Percentiles rank a stretch among this genome's conserved stretches.
Conservation (phyloP, 495 filamentous ascomycete genomes). For the Bryoglossum gracile region DNA sequence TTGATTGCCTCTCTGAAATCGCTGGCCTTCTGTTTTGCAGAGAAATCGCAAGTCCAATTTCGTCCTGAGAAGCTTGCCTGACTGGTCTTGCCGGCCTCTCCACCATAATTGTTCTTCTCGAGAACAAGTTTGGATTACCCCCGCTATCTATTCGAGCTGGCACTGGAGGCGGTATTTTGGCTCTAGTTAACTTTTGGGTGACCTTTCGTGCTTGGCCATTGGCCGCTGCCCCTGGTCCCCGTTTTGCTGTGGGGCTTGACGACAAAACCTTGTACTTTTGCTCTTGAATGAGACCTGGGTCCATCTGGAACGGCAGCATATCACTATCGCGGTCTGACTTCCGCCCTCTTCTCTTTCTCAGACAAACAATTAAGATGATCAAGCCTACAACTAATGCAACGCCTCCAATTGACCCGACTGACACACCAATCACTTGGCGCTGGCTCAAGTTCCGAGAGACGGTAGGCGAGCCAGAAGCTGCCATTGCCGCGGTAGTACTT, state of each 20-base stretch:
- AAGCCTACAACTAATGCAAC: conserved; percentile 32
- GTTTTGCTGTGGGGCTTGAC: conserved; percentile 7
- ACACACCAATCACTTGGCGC: conserved; percentile 40
- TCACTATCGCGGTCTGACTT: conserved; percentile 30
- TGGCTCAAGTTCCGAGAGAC: conserved; percentile 17
- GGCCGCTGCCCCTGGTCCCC: no score
- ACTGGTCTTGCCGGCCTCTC: no score
- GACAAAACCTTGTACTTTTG: conserved; percentile 8
- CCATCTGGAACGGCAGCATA: conserved; percentile 31
- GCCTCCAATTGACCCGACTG: conserved; percentile 36
- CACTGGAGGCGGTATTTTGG: conserved; percentile 30
- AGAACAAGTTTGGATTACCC: conserved; percentile 25
- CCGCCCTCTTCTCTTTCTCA: conserved; percentile 29
- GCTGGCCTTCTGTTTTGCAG: conserved; percentile 17
- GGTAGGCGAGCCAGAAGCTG: conserved; percentile 20
- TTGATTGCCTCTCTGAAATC: background rate
- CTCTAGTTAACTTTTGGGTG: no score
- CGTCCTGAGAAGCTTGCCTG: no score
- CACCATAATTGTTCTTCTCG: conserved; percentile 24
- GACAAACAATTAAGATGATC: conserved; percentile 35
- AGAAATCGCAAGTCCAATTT: conserved; percentile 38
- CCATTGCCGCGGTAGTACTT: conserved; percentile 12
- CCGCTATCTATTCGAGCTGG: conserved; percentile 27
- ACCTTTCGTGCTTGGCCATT: no score
- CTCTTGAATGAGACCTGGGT: conserved; percentile 22